A percentile compares a stretch with the other conserved stretches of the same genome.
phyloP scores from a whole-genome alignment of 345 rosid genomes.

The Zanthoxylum bungeanum region DNA sequence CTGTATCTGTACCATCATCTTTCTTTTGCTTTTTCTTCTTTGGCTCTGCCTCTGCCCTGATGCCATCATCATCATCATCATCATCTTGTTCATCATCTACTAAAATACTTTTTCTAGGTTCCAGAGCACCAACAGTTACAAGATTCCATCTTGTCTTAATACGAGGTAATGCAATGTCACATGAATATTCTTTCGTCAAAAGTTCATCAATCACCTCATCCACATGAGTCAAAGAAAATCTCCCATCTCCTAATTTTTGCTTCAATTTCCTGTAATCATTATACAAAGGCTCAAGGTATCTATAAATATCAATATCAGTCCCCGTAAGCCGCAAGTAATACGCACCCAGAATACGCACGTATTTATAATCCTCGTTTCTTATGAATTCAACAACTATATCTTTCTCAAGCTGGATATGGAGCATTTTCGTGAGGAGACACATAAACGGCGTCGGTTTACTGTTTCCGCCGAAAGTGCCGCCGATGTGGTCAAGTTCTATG shows the following conservation, averaged over 20 bases:
- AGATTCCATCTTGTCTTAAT: constrained; percentile 88
- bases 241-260: constrained; percentile 55
- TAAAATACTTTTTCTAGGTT: too few species aligned
- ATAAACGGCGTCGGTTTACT: constrained; percentile 83
- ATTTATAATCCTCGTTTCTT: constrained; percentile 86
- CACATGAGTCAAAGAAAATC: constrained; percentile 64
- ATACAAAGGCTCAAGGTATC: constrained; percentile 77
- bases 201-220: constrained; percentile 91
- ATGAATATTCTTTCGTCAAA: constrained; percentile 75
- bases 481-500: constrained; percentile 86
- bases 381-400: too few species aligned
- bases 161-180: constrained; percentile 85
- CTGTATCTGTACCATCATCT: constrained; percentile 81
- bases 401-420: constrained; percentile 96
- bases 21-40: constrained; percentile 76
- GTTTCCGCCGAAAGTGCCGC: constrained; percentile 80
- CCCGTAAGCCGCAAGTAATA: constrained; percentile 85
- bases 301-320: constrained; percentile 67
- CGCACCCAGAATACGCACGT: constrained; percentile 89
- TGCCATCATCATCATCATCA: constrained; percentile 44
- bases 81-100: constrained; percentile 92
- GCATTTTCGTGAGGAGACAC: constrained; percentile 81
- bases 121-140: too few species aligned
- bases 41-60: constrained; percentile 55
- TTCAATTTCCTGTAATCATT: constrained; percentile 85